Evolutionary conservation across 805 yeast genomes (phyloP), one percentile per base, ranked within the genome.

Genomic region (Ogataea wickerhamii): DNA sequence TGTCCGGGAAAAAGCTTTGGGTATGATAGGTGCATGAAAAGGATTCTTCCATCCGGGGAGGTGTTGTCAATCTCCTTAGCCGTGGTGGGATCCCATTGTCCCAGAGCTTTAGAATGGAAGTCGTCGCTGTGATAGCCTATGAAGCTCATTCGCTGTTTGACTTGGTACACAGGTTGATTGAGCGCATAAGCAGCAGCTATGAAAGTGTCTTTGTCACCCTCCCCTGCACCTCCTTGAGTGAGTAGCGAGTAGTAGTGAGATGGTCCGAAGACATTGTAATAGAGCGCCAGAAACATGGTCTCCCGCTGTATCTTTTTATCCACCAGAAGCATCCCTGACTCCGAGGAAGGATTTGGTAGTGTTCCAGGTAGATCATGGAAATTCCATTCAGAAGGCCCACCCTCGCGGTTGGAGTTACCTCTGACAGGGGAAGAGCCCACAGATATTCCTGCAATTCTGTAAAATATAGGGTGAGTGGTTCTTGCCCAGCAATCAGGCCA

Each of bases 191-290:
- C 87, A 2, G 86, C 88, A 7, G 82, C 79, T 18, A 79, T 71
- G 44, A 79, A 82, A 0, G 89, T 81, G 54, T 83, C 89, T 56
- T 82, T 82, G 52, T 83, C 89, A 38, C 89, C 89, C 63, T 82
- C 84, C 25, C 89, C 89, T 3, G 86, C 79, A 13, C 78, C 68
- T 12, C 86, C 86, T 55, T 81, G 89, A 0, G 86, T 74, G 42
- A 82, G 60, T 42, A 83, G 58, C 6, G 80, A 80, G 50, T 82
- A 82, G 56, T 78, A 83, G 59, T 70, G 76, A 8, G 68, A 57
- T 1, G 85, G 85, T 0, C 89, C 88, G 56, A 64, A 65, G 2
- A 78, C 60, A 51, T 82, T 82, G 54, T 82, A 81, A 56, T 81
- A 82, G 14, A 80, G 56, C 2, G 82, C 66, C 28, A 82, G 58